These are phyloP conservation scores for Pezicula radicicola DNA, from an alignment of 2,329 filamentous ascomycete genomes.

Conservation along the genomic window DNA sequence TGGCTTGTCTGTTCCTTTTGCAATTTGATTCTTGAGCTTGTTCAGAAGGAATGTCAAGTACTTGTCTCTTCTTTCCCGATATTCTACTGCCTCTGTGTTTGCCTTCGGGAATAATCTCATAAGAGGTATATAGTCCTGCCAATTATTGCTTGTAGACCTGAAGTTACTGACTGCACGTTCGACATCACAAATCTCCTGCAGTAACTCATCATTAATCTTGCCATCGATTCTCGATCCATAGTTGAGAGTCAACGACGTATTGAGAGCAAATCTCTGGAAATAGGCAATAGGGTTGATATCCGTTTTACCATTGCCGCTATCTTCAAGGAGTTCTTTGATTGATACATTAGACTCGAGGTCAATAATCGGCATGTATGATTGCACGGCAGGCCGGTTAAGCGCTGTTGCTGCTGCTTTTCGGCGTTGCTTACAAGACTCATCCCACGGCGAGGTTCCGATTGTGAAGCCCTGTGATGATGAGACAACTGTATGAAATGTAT, in stretches of 20 bases:
- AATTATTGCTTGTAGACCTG: constrained; percentile 76
- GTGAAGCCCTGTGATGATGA: constrained; percentile 77
- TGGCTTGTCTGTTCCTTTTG: constrained; percentile 61
- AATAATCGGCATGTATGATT: constrained; percentile 79
- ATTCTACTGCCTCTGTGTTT: constrained; percentile 61
- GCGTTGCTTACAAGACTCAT: constrained; percentile 73
- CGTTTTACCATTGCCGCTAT: constrained; percentile 56
- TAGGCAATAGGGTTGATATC: constrained; percentile 72
- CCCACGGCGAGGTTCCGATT: constrained; percentile 81
- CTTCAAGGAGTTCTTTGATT: constrained; percentile 67
- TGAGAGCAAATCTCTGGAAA: constrained; percentile 73
- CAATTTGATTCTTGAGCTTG: constrained; percentile 59
- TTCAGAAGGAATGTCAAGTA: constrained; percentile 59
- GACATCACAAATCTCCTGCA: constrained; percentile 72
- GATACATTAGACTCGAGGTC: constrained; percentile 72
- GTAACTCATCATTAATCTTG: constrained; percentile 61
- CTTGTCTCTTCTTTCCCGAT: constrained; percentile 64
- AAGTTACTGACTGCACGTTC: constrained; percentile 76
- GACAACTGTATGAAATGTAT: constrained; percentile 79
- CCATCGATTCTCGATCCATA: constrained; percentile 76
- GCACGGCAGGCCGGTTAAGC: constrained; percentile 71
- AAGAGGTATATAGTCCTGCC: constrained; percentile 80
- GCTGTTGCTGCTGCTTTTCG: constrained; percentile 78
- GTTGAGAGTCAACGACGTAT: constrained; percentile 74
- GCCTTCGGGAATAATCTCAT: constrained; percentile 61